Evolutionary conservation across 331 rosid species (phyloP).

Genomic region (Erythrophleum ivorense): DNA sequence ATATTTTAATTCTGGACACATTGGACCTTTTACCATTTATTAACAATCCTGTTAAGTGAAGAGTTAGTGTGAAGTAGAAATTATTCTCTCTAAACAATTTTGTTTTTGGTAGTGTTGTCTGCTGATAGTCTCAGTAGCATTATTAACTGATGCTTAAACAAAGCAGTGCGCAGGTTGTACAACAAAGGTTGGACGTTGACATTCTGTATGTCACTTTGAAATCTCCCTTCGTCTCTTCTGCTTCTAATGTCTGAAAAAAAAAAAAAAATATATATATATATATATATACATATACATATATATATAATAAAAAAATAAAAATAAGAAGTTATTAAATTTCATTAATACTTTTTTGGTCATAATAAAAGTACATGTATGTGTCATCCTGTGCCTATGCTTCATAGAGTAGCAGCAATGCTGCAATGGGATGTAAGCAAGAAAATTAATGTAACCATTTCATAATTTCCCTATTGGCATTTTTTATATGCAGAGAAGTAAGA

Average conservation of each 20-base stretch:
- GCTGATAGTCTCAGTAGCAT: not conserved
- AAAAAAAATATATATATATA: no score
- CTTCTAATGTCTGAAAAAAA: not conserved
- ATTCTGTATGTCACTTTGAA: slow-evolving; percentile 4
- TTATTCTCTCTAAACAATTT: not conserved
- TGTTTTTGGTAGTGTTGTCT: not conserved
- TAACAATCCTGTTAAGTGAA: not conserved
- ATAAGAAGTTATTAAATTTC: not conserved
- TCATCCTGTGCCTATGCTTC: not conserved
- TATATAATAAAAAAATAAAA: no score
- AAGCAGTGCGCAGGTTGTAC: not conserved
- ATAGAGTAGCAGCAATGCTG: not conserved
- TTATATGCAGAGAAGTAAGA: not conserved
- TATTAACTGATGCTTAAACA: not conserved
- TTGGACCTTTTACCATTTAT: not conserved
- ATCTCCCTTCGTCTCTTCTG: not conserved
- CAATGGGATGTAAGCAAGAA: not conserved
- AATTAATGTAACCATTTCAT: not conserved
- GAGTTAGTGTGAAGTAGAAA: slow-evolving; percentile 8
- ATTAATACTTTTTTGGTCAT: not conserved
- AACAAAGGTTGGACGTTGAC: not conserved
- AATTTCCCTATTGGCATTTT: not conserved
- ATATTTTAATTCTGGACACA: not conserved
- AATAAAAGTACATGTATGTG: no score
- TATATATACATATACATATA: no score